Conservation (phyloP, 2,329 filamentous ascomycete genomes). For the Colletotrichum limetticola region DNA sequence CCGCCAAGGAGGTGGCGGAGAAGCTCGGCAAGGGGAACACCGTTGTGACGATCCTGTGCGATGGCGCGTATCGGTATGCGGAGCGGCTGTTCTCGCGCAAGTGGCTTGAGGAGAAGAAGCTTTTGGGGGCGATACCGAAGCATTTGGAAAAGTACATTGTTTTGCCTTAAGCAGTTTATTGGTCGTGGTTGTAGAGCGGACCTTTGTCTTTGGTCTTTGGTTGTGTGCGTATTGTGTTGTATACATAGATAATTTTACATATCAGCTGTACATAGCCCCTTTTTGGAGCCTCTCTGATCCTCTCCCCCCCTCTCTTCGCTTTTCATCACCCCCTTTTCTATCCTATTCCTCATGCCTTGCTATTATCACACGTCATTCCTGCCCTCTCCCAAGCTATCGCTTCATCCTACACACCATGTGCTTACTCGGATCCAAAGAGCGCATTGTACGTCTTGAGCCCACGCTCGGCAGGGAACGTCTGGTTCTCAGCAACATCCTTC, state of each 20-base stretch:
- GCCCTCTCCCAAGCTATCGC: background rate
- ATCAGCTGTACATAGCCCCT: constrained; percentile 37
- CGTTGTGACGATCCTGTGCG: constrained; percentile 92
- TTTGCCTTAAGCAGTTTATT: constrained; percentile 68
- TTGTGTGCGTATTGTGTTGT: constrained; percentile 19
- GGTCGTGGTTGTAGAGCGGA: background rate
- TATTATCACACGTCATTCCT: background rate
- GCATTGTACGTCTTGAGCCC: constrained; percentile 39
- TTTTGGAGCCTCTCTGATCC: constrained; percentile 25
- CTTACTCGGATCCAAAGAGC: constrained; percentile 5
- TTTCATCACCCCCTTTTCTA: background rate
- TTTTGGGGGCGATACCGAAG: constrained; percentile 83
- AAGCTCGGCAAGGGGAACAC: constrained; percentile 89
- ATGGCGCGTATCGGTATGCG: constrained; percentile 97
- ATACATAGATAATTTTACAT: constrained; percentile 35
- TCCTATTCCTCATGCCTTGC: background rate
- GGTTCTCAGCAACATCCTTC: constrained; percentile 41
- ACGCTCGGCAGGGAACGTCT: constrained; percentile 13
- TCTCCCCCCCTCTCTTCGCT: background rate
- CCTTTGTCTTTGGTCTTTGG: constrained; percentile 17
- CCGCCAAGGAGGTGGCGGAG: constrained; percentile 92
- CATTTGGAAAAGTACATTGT: constrained; percentile 95
- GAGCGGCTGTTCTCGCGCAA: constrained; percentile 91
- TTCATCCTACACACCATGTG: background rate
- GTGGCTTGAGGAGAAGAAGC: constrained; percentile 89